Evolutionary conservation across 2,329 filamentous ascomycete species (phyloP).

Genomic region (Xylariales sp.): DNA sequence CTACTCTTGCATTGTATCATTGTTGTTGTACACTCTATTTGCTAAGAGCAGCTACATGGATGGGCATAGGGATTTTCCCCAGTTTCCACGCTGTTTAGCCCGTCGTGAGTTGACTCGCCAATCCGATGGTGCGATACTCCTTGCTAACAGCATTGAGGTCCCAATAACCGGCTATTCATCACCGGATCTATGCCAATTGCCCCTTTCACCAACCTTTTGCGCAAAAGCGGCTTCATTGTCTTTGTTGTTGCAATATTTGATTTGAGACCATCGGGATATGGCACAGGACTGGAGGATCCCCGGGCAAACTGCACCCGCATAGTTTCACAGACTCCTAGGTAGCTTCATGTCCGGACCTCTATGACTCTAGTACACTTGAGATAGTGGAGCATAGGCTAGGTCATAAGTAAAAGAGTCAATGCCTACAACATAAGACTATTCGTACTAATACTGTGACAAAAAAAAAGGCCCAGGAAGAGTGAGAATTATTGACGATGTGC

Average conservation of each 20-base stretch:
- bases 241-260: constrained; percentile 18
- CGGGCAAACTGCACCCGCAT: constrained; percentile 21
- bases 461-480: not conserved
- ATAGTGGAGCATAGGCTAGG: constrained; percentile 22
- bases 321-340: constrained; percentile 4
- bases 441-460: not conserved
- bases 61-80: constrained; percentile 14
- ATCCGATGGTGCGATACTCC: not conserved
- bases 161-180: constrained; percentile 1
- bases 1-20: constrained; percentile 40
- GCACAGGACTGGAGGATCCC: not conserved
- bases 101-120: not conserved
- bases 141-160: not conserved
- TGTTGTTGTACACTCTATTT: constrained; percentile 38
- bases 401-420: constrained; percentile 27
- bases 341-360: constrained; percentile 8
- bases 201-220: constrained; percentile 8
- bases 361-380: constrained; percentile 23
- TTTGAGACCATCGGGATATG: constrained; percentile 3
- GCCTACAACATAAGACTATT: constrained; percentile 9
- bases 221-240: constrained; percentile 14
- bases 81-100: not conserved
- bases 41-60: constrained; percentile 19
- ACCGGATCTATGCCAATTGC: constrained; percentile 5
- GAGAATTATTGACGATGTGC: not conserved